These are phyloP conservation scores for Microthlaspi erraticum DNA, from an alignment of 345 rosid genomes.

Conservation along the genomic window DNA sequence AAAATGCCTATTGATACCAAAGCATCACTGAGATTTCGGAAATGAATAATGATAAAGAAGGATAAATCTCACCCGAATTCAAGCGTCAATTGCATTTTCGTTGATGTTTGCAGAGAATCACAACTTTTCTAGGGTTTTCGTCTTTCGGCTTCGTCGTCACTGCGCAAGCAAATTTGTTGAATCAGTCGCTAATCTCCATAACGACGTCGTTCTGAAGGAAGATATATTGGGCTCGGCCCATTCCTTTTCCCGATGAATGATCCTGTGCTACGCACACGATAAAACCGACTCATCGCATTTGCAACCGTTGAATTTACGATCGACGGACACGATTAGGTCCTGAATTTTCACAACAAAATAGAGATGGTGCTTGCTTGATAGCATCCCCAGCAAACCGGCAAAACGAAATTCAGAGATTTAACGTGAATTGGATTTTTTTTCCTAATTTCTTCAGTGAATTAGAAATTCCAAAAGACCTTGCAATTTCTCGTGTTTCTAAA, in stretches of 20 bases:
- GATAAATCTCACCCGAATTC: conserved; percentile 70
- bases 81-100: conserved; percentile 71
- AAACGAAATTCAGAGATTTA: conserved; percentile 16
- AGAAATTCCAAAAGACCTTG: neutral
- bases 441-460: conserved; percentile 6
- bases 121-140: conserved; percentile 28
- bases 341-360: conserved; percentile 1
- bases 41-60: neutral
- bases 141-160: conserved; percentile 22
- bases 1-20: neutral
- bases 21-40: neutral
- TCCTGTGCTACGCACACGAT: neutral
- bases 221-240: conserved; percentile 16
- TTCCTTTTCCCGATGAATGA: conserved; percentile 28
- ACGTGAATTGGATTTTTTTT: conserved; percentile 18
- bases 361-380: conserved; percentile 6
- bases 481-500: neutral
- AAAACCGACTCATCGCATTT: neutral
- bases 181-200: neutral
- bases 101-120: neutral
- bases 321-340: conserved; percentile 22
- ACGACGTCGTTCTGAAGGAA: neutral
- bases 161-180: neutral
- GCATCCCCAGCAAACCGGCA: conserved; percentile 15
- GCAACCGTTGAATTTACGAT: conserved; percentile 5